Conservation (phyloP, 2,329 filamentous ascomycete species). For the Gaeumannomyces tritici region DNA sequence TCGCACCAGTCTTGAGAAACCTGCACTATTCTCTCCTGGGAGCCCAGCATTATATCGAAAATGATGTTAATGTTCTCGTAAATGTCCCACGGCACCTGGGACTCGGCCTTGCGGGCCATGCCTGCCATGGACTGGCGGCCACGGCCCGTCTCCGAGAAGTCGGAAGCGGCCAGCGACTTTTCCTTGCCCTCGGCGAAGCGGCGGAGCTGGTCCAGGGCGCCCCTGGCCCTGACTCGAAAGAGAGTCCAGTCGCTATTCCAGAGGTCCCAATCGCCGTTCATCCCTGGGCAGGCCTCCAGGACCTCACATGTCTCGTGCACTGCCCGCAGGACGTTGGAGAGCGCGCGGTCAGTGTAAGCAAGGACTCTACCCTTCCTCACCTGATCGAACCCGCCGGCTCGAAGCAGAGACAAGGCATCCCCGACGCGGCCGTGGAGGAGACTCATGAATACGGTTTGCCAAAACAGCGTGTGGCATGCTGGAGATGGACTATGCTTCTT, state of each 20-base stretch:
- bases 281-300: slow-evolving; percentile 63
- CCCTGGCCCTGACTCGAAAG: slow-evolving; percentile 67
- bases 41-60: slow-evolving; percentile 73
- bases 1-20: slow-evolving; percentile 87
- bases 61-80: slow-evolving; percentile 76
- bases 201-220: slow-evolving; percentile 60
- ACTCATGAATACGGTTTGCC: slow-evolving; percentile 70
- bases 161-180: slow-evolving; percentile 18
- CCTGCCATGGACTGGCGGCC: slow-evolving; percentile 48
- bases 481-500: slow-evolving; percentile 59
- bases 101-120: slow-evolving; percentile 68
- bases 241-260: slow-evolving; percentile 73
- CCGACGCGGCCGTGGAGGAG: slow-evolving; percentile 66
- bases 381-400: slow-evolving; percentile 67
- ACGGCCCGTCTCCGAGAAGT: slow-evolving; percentile 20
- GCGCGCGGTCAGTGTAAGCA: slow-evolving; percentile 64
- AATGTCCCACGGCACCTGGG: slow-evolving; percentile 79
- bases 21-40: slow-evolving; percentile 63
- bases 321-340: slow-evolving; percentile 70
- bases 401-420: slow-evolving; percentile 58
- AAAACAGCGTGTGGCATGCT: slow-evolving; percentile 68
- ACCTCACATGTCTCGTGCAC: slow-evolving; percentile 58
- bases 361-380: slow-evolving; percentile 59
- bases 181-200: slow-evolving; percentile 63
- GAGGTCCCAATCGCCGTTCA: slow-evolving; percentile 70